A percentile compares a stretch with the other conserved stretches of the same genome.
These are phyloP conservation scores for Raffaelea ambrosiae DNA, from an alignment of 2,329 filamentous ascomycete genomes.

Conservation along the genomic window DNA sequence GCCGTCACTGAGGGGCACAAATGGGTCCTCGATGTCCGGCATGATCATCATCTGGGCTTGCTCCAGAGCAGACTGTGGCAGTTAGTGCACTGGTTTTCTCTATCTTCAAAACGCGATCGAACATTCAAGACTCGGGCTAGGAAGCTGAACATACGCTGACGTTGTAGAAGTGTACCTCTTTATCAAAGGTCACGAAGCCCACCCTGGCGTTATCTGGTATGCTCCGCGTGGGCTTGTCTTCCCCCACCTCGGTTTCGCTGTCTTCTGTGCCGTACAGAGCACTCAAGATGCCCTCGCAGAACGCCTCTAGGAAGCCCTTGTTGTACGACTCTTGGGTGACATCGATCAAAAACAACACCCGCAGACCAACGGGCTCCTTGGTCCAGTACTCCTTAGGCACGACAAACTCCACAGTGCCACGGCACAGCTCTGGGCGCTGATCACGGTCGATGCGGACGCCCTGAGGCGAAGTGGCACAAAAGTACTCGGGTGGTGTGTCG, in stretches of 20 bases:
- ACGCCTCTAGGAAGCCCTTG: slow-evolving; percentile 81
- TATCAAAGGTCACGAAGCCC: slow-evolving; percentile 93
- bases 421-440: slow-evolving; percentile 79
- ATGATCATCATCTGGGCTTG: slow-evolving; percentile 98
- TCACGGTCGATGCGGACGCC: slow-evolving; percentile 82
- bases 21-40: slow-evolving; percentile 94
- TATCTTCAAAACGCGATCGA: neutral
- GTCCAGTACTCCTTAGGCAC: slow-evolving; percentile 99
- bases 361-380: slow-evolving; percentile 79
- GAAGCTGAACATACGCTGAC: slow-evolving; percentile 63
- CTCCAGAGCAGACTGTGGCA: slow-evolving; percentile 56
- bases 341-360: slow-evolving; percentile 87
- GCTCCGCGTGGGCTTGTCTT: slow-evolving; percentile 44
- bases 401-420: slow-evolving; percentile 90
- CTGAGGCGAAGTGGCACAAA: slow-evolving; percentile 78
- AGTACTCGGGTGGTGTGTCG: slow-evolving; percentile 87
- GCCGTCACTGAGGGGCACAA: slow-evolving; percentile 83
- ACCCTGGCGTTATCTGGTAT: slow-evolving; percentile 78
- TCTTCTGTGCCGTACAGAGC: slow-evolving; percentile 71
- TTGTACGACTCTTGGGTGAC: slow-evolving; percentile 87
- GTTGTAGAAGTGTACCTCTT: slow-evolving; percentile 97
- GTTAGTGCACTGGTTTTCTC: neutral
- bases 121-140: neutral
- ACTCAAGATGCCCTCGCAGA: slow-evolving; percentile 79
- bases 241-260: slow-evolving; percentile 37